Evolutionary conservation across 495 filamentous ascomycete species (phyloP).

Genomic region (Penicillium salamii): DNA sequence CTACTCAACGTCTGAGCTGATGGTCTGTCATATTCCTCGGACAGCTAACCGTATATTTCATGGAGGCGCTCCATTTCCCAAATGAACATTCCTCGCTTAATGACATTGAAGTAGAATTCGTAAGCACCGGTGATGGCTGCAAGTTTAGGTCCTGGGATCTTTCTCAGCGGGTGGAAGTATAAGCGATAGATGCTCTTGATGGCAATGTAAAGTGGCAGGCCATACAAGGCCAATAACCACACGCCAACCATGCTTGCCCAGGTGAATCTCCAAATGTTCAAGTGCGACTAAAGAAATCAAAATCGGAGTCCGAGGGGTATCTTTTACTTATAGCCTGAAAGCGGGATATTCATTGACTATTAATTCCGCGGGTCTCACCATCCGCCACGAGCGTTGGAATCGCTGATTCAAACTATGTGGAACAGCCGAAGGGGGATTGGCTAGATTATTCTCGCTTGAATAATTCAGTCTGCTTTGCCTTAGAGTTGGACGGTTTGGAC

Average conservation of each 20-base stretch:
- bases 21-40: background rate
- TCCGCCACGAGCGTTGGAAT: background rate
- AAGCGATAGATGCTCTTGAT: slow-evolving; percentile 40
- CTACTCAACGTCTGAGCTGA: slow-evolving; percentile 18
- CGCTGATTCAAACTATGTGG: background rate
- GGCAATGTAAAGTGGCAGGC: slow-evolving; percentile 12
- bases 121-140: slow-evolving; percentile 50
- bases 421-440: background rate
- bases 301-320: background rate
- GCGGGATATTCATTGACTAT: background rate
- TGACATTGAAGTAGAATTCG: slow-evolving; percentile 50
- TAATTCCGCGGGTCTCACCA: background rate
- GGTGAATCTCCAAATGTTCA: background rate
- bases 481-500: background rate
- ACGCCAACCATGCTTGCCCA: slow-evolving; percentile 4
- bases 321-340: background rate
- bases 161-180: slow-evolving; percentile 47
- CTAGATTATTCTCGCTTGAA: background rate
- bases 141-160: slow-evolving; percentile 42
- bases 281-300: no score
- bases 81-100: slow-evolving; percentile 34
- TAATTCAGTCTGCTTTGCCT: background rate
- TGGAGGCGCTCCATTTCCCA: slow-evolving; percentile 46
- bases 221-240: slow-evolving; percentile 5
- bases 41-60: slow-evolving; percentile 41